Evolutionary conservation across 805 yeast species (phyloP).

Genomic region (Starmerella floricola): DNA sequence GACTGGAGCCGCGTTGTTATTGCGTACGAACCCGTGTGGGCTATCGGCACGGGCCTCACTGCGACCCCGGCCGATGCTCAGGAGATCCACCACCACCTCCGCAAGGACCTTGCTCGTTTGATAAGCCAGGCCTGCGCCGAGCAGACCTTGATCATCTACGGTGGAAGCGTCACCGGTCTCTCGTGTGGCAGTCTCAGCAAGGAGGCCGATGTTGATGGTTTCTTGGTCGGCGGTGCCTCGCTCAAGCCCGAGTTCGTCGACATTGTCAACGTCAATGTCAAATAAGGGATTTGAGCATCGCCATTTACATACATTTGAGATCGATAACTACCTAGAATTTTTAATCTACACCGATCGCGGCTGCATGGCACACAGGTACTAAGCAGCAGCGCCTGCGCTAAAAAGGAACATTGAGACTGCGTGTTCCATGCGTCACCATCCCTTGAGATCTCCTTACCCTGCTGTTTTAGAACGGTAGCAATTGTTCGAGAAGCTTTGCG

Average conservation of each 20-base stretch:
- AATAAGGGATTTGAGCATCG: too few species aligned
- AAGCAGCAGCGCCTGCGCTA: too few species aligned
- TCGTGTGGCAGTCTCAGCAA: slow-evolving; percentile 83
- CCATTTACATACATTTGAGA: too few species aligned
- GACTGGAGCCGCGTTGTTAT: slow-evolving; percentile 90
- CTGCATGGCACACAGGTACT: too few species aligned
- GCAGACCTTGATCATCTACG: slow-evolving; percentile 81
- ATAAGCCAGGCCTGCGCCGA: slow-evolving; percentile 71
- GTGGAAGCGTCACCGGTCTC: slow-evolving; percentile 95
- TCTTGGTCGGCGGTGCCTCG: slow-evolving; percentile 98
- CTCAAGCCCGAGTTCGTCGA: slow-evolving; percentile 95
- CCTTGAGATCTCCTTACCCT: too few species aligned
- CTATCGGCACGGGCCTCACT: slow-evolving; percentile 98
- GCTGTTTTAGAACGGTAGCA: too few species aligned
- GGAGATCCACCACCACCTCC: slow-evolving; percentile 79
- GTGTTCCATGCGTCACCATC: too few species aligned
- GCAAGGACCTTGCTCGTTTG: slow-evolving; percentile 65
- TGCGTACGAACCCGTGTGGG: slow-evolving; percentile 99
- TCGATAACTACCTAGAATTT: too few species aligned
- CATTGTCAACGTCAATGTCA: slow-evolving; percentile 50
- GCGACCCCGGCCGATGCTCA: slow-evolving; percentile 98
- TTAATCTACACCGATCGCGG: too few species aligned
- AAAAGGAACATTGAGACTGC: background rate
- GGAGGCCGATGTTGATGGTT: slow-evolving; percentile 91
- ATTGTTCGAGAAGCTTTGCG: too few species aligned